A percentile compares a stretch with the other conserved stretches of the same genome.
Evolutionary conservation across 768 basidiomycete genomes (phyloP).

Genomic region (Boletus huronensis): DNA sequence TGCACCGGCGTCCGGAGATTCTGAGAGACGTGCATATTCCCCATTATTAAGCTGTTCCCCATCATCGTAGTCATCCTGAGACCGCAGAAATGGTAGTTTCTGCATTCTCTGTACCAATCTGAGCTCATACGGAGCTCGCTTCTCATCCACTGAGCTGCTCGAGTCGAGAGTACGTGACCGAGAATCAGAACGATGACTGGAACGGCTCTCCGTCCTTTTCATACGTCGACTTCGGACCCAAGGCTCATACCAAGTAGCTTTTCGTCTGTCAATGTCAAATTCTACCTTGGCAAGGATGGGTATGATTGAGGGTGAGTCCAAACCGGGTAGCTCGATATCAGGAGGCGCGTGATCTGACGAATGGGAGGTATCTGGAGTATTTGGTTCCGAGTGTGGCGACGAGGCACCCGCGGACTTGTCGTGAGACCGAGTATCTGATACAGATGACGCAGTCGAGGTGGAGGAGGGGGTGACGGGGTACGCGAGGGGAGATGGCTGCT

Average conservation of each 20-base stretch:
- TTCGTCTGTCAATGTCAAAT: constrained; percentile 84
- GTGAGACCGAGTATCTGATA: constrained; percentile 45
- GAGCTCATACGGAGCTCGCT: constrained; percentile 45
- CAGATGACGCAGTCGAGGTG: constrained; percentile 50
- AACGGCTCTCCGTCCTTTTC: constrained; percentile 49
- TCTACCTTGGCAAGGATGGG: constrained; percentile 92
- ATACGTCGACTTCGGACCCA: constrained; percentile 68
- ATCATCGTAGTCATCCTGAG: constrained; percentile 23
- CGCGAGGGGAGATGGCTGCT: constrained; percentile 35
- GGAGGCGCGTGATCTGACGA: constrained; percentile 37
- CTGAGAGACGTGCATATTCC: constrained; percentile 30
- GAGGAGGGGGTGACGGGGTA: constrained; percentile 37
- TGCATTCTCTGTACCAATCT: constrained; percentile 49
- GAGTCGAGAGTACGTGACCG: constrained; percentile 21
- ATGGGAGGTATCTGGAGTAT: constrained; percentile 54
- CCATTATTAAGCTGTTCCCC: constrained; percentile 27
- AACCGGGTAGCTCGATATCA: constrained; percentile 63
- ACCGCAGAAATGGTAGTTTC: constrained; percentile 34
- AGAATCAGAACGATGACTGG: constrained; percentile 27
- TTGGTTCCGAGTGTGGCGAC: constrained; percentile 41
- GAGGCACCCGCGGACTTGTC: constrained; percentile 49
- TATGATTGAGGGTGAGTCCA: constrained; percentile 60
- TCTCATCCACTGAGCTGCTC: constrained; percentile 25
- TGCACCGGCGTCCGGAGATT: constrained; percentile 27
- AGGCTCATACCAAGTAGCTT: constrained; percentile 82